These are phyloP conservation scores for Geosiphon pyriformis DNA, from an alignment of 192 early-diverging fungal species.

Conservation along the genomic window DNA sequence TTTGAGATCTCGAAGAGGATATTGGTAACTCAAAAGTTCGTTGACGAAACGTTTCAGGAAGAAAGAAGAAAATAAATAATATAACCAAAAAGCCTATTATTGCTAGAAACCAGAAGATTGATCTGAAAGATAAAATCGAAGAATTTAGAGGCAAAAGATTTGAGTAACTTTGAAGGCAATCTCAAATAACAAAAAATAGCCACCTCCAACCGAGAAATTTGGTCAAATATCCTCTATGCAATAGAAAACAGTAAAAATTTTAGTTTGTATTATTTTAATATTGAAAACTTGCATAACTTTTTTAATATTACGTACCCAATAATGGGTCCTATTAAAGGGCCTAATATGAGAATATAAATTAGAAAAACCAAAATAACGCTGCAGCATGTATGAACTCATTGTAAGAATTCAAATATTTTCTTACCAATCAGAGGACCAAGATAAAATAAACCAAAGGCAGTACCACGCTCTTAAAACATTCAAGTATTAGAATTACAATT, in stretches of 20 bases:
- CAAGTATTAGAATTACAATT: too few relatives aligned
- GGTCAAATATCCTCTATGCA: neutral
- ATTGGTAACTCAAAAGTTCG: neutral
- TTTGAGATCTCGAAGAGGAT: neutral
- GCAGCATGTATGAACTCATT: neutral
- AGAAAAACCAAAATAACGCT: neutral
- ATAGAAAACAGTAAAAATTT: too few relatives aligned
- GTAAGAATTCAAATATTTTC: neutral
- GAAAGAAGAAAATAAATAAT: slow-evolving; percentile 5
- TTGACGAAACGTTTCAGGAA: slow-evolving; percentile 8
- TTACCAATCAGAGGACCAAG: slow-evolving; percentile 30
- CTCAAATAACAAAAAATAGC: too few relatives aligned
- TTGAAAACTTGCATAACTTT: neutral
- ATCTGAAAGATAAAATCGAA: too few relatives aligned
- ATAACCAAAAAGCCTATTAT: slow-evolving; percentile 16
- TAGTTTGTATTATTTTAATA: neutral
- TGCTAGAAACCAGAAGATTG: slow-evolving; percentile 39
- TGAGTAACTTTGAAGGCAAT: too few relatives aligned
- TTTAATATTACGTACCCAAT: slow-evolving; percentile 31
- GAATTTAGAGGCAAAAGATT: too few relatives aligned
- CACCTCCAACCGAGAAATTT: slow-evolving; percentile 9
- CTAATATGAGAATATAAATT: neutral
- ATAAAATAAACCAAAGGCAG: slow-evolving; percentile 34
- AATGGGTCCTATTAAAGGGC: slow-evolving; percentile 37
- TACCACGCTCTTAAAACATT: slow-evolving; percentile 26